These are phyloP conservation scores for Suillus weaverae DNA, from an alignment of 768 basidiomycete species.

Conservation along the genomic window DNA sequence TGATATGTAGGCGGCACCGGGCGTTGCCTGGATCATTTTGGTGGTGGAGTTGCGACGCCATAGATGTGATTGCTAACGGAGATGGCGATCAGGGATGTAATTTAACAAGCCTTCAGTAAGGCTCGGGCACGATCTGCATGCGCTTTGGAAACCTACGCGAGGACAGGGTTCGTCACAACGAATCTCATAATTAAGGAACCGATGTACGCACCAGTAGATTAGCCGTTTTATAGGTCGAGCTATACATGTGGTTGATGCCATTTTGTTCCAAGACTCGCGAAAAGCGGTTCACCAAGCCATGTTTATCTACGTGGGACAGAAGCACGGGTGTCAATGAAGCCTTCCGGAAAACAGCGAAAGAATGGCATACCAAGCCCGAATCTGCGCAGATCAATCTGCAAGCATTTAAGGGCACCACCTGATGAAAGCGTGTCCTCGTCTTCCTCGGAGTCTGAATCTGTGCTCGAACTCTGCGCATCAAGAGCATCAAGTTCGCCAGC, in stretches of 20 bases:
- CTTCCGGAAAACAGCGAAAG: not conserved
- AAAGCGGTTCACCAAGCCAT: constrained; percentile 76
- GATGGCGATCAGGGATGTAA: not conserved
- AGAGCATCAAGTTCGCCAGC: constrained; percentile 65
- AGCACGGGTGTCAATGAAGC: constrained; percentile 6
- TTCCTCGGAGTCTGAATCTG: constrained; percentile 42
- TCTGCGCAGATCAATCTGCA: constrained; percentile 73
- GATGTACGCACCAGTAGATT: constrained; percentile 61
- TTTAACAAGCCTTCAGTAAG: constrained; percentile 58
- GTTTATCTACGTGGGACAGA: constrained; percentile 52
- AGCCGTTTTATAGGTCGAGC: constrained; percentile 80
- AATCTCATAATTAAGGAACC: not conserved
- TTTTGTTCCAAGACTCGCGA: constrained; percentile 71
- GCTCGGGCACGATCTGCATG: constrained; percentile 57
- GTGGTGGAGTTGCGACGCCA: not conserved
- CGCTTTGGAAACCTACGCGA: constrained; percentile 52
- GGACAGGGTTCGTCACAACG: not conserved
- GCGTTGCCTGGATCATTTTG: constrained; percentile 1
- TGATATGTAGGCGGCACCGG: constrained; percentile 3
- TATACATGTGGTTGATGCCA: constrained; percentile 82
- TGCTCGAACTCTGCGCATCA: constrained; percentile 37
- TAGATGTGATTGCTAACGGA: not conserved
- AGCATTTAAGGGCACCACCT: constrained; percentile 54
- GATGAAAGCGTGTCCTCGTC: constrained; percentile 31
- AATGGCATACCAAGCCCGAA: constrained; percentile 63